These are phyloP conservation scores for Pleurotus giganteus DNA, from an alignment of 768 basidiomycete genomes.

Conservation along the genomic window DNA sequence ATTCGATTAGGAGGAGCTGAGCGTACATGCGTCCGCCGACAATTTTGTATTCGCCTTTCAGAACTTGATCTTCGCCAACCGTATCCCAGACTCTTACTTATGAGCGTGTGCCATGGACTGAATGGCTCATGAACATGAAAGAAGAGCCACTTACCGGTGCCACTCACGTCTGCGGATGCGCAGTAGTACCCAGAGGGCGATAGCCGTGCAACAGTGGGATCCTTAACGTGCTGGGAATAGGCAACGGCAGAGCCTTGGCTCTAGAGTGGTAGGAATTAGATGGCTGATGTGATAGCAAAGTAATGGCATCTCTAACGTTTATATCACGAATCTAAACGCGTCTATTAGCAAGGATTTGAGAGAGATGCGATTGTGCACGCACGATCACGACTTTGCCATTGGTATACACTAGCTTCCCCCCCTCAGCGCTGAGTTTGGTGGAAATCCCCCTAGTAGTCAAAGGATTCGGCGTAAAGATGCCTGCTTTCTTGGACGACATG, in stretches of 20 bases:
- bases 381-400: slow-evolving; percentile 87
- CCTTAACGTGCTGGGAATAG: slow-evolving; percentile 81
- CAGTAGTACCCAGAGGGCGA: slow-evolving; percentile 95
- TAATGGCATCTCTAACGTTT: slow-evolving; percentile 47
- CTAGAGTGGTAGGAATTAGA: slow-evolving; percentile 34
- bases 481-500: slow-evolving; percentile 50
- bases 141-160: slow-evolving; percentile 77
- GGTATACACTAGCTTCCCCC: slow-evolving; percentile 82
- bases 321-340: slow-evolving; percentile 72
- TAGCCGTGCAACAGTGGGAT: slow-evolving; percentile 85
- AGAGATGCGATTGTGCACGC: slow-evolving; percentile 29
- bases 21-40: slow-evolving; percentile 71
- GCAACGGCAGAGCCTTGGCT: slow-evolving; percentile 60
- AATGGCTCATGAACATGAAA: too few relatives aligned
- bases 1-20: neutral
- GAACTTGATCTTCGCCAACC: slow-evolving; percentile 75
- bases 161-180: slow-evolving; percentile 82
- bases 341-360: neutral
- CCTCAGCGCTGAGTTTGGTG: slow-evolving; percentile 71
- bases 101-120: too few relatives aligned
- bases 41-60: slow-evolving; percentile 81
- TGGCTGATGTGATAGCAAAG: neutral
- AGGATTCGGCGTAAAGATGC: slow-evolving; percentile 68
- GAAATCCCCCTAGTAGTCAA: slow-evolving; percentile 62
- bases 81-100: slow-evolving; percentile 96